Evolutionary conservation across 106 monocot species (phyloP).

Genomic region (Amphibolis antarctica): DNA sequence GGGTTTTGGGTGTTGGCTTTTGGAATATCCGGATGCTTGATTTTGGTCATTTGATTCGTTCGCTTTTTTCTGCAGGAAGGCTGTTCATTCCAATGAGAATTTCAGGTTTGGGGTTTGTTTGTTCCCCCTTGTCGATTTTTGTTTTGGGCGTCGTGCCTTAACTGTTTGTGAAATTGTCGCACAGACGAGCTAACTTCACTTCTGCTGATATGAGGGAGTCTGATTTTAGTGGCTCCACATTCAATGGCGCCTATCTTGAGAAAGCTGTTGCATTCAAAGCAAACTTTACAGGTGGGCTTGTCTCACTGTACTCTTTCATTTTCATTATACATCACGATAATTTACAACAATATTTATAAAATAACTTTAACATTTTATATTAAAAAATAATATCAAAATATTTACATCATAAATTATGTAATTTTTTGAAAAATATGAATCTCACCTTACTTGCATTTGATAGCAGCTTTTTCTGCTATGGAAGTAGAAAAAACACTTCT

Average conservation of each 20-base stretch:
- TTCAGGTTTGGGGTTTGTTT: conserved; percentile 37
- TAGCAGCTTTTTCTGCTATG: too few relatives aligned
- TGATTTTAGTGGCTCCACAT: conserved; percentile 85
- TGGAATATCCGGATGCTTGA: neutral
- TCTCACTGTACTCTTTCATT: too few relatives aligned
- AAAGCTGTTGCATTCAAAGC: conserved; percentile 94
- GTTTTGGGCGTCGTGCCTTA: neutral
- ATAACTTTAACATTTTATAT: too few relatives aligned
- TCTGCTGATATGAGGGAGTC: conserved; percentile 94
- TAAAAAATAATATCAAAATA: too few relatives aligned
- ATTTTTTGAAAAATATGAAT: too few relatives aligned
- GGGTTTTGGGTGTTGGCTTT: neutral
- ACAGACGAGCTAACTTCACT: conserved; percentile 93
- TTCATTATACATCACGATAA: too few relatives aligned
- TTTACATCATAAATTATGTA: too few relatives aligned
- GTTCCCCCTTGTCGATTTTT: neutral
- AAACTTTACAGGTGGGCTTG: conserved; percentile 81
- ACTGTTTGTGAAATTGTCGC: neutral
- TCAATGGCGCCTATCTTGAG: conserved; percentile 97
- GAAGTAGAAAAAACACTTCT: too few relatives aligned
- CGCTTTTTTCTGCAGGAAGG: conserved; percentile 50
- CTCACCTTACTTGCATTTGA: too few relatives aligned
- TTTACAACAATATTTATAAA: too few relatives aligned
- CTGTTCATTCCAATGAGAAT: conserved; percentile 84
- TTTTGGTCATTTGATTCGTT: conserved; percentile 3